Base-by-base conservation (phyloP, 106 monocot species). In the Platanthera guangdongensis region DNA sequence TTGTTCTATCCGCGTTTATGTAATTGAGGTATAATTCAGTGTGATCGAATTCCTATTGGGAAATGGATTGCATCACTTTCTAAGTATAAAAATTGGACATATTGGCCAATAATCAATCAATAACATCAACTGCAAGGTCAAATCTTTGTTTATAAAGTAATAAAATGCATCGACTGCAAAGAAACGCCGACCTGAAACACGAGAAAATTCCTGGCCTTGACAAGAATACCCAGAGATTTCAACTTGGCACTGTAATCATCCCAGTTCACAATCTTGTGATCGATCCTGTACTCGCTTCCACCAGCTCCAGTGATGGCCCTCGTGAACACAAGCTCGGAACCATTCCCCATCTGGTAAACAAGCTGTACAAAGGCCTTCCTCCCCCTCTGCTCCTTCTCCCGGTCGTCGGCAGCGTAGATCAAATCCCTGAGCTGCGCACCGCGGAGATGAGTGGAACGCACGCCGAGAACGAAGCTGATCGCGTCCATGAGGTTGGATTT, bases 401-500 rank as follows among this genome's bases (percentile, higher is more conserved):
- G 74, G 82, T 92, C 94, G 59, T 92, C 94, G 28, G 86, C 80
- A 21, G 91, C 89, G 55, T 94, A 94, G 75, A 99, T 99, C 48
- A 99, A 76, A 55, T 99, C 97, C 84, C 81, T 89, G 60, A 99
- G 89, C 89, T 99, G 99, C 9, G 90, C 92, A 3, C 99, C 99
- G 4, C 99, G 84, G 32, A 99, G 92, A 57, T 99, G 99, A 16
- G 50, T 86, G 5, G 99, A 99, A 3, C 99, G 91, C 7, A 94
- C 92, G 28, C 99, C 99, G 62, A 99, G 99, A 28, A 99, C 99
- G 75, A 99, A 99, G 84, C 99, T 99, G 79, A 99, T 99, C 72
- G 99, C 99, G 77, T 99, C 99, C 99, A 99, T 99, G 63, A 99
- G 99, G 77, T 99, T 99, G 32, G 99, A 99, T 83, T 99, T 99